Evolutionary conservation across 139 green algal genomes (phyloP).

Genomic region (Chlorella sp.): DNA sequence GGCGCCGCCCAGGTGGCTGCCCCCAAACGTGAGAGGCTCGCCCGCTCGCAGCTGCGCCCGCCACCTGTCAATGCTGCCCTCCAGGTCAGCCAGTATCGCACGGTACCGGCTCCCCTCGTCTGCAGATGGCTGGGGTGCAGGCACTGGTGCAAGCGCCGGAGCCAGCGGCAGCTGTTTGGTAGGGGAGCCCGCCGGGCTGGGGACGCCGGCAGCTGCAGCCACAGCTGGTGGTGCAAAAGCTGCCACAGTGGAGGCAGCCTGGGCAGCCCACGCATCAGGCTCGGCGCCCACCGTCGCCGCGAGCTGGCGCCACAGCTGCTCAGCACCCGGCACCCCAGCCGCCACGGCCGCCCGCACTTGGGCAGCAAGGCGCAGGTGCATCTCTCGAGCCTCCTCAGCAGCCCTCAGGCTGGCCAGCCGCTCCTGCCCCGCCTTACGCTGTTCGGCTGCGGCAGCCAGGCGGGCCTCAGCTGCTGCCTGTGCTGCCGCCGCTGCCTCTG

Average conservation of each 20-base stretch:
- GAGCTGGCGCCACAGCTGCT: background rate
- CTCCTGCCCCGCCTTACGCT: slow-evolving; percentile 8
- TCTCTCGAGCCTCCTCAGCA: background rate
- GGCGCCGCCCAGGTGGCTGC: background rate
- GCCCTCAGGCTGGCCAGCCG: slow-evolving; percentile 6
- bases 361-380: slow-evolving; percentile 13
- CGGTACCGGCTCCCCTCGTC: slow-evolving; percentile 9
- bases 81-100: slow-evolving; percentile 6
- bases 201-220: background rate
- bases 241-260: background rate
- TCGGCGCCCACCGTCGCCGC: background rate
- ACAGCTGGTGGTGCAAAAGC: too few relatives aligned
- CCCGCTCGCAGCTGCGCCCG: slow-evolving; percentile 20
- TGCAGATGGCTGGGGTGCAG: background rate
- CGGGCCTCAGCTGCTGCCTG: background rate
- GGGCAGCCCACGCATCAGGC: background rate
- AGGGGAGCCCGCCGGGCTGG: background rate
- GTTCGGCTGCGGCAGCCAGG: background rate
- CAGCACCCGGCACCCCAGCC: background rate
- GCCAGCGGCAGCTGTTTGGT: background rate
- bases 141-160: background rate
- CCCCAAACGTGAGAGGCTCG: slow-evolving; percentile 1
- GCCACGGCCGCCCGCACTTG: slow-evolving; percentile 16
- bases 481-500: background rate
- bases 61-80: slow-evolving; percentile 31